These are phyloP conservation scores for Skeletonema marinoi DNA, from an alignment of 108 stramenopile genomes.

Conservation along the genomic window DNA sequence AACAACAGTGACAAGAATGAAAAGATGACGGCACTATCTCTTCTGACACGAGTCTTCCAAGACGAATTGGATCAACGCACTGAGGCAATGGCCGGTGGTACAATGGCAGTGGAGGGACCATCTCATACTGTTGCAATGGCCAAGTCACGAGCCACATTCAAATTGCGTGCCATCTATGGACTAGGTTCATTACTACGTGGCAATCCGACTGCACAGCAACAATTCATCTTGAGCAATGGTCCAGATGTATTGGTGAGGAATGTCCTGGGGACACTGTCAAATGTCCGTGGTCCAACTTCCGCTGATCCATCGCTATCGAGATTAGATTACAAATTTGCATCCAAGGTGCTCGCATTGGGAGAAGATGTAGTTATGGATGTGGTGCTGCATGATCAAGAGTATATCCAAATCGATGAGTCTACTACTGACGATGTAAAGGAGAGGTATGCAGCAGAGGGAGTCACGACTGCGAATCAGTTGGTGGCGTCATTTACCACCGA, in stretches of 20 bases:
- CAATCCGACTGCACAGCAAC: slow-evolving; percentile 63
- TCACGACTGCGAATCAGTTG: slow-evolving; percentile 23
- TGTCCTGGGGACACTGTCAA: slow-evolving; percentile 24
- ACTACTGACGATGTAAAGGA: background rate
- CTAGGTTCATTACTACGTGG: slow-evolving; percentile 77
- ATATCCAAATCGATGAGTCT: background rate
- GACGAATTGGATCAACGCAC: slow-evolving; percentile 21
- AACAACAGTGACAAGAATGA: background rate
- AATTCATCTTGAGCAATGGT: slow-evolving; percentile 49
- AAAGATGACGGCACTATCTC: slow-evolving; percentile 7
- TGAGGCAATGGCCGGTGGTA: slow-evolving; percentile 32
- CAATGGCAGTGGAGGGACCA: slow-evolving; percentile 28
- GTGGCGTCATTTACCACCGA: slow-evolving; percentile 50
- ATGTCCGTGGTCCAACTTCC: slow-evolving; percentile 15
- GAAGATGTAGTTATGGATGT: slow-evolving; percentile 68
- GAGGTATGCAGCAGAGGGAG: background rate
- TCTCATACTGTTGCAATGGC: background rate
- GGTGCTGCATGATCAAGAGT: slow-evolving; percentile 38
- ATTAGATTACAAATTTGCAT: slow-evolving; percentile 54
- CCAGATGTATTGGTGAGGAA: slow-evolving; percentile 31
- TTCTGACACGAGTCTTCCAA: slow-evolving; percentile 10
- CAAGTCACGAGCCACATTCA: slow-evolving; percentile 17
- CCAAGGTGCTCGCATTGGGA: slow-evolving; percentile 54
- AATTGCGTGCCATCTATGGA: slow-evolving; percentile 61
- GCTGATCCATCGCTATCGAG: background rate